phyloP scores from a whole-genome alignment of 495 filamentous ascomycete genomes.

The Sporormia fimetaria region DNA sequence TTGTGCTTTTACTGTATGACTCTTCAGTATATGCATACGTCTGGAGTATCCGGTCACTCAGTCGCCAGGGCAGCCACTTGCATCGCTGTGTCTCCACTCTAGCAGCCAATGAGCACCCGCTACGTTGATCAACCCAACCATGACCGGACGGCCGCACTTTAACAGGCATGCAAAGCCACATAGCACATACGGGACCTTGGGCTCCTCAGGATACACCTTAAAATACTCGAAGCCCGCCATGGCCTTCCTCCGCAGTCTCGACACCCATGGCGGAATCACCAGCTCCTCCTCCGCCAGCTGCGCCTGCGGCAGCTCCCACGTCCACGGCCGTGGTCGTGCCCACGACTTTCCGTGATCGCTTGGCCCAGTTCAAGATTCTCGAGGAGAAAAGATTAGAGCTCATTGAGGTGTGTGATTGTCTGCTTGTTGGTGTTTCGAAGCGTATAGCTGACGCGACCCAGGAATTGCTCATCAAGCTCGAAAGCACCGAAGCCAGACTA shows the following conservation, averaged over 20 bases:
- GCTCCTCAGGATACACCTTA: conserved; percentile 3
- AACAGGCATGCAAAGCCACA: conserved; percentile 19
- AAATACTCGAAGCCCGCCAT: conserved; percentile 1
- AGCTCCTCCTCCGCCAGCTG: background rate
- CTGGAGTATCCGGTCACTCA: too few species aligned
- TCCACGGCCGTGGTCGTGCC: too few species aligned
- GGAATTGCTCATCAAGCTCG: conserved; percentile 24
- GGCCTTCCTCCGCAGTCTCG: background rate
- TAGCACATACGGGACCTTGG: conserved; percentile 4
- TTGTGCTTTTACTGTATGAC: background rate
- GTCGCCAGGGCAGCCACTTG: too few species aligned
- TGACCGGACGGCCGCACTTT: conserved; percentile 19
- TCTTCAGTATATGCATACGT: too few species aligned
- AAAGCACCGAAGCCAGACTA: conserved; percentile 22
- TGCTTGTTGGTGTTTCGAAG: background rate
- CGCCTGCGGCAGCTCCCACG: conserved; percentile 2
- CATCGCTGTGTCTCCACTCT: too few species aligned
- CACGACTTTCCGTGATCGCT: conserved; percentile 16
- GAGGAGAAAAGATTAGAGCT: conserved; percentile 22
- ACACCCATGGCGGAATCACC: conserved; percentile 15
- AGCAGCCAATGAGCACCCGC: conserved; percentile 16
- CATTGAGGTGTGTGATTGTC: conserved; percentile 13
- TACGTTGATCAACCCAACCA: conserved; percentile 24
- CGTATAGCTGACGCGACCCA: background rate
- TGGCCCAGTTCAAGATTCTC: conserved; percentile 24